A percentile compares a stretch with the other conserved stretches of the same genome.
Evolutionary conservation across 1,284 basidiomycete genomes (phyloP).

Genomic region (Hymenochaete sp.): DNA sequence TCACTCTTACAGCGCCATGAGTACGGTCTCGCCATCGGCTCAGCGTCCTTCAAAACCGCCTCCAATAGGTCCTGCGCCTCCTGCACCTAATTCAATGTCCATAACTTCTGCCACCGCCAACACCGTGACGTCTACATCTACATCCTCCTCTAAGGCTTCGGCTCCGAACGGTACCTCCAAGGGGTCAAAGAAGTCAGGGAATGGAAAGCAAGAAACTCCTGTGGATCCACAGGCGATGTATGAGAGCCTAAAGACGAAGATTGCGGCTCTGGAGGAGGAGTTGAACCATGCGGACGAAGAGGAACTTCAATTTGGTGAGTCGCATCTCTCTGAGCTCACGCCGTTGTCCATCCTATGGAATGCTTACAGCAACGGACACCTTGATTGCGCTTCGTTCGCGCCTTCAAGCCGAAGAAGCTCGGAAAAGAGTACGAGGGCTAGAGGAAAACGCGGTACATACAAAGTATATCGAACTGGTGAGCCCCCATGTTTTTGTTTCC

Average conservation of each 20-base stretch:
- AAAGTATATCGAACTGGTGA: constrained; percentile 77
- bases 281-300: constrained; percentile 77
- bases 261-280: constrained; percentile 77
- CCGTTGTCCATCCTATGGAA: too few relatives aligned
- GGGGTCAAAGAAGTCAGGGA: constrained; percentile 42
- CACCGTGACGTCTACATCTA: constrained; percentile 8
- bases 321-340: neutral
- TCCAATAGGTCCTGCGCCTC: constrained; percentile 11
- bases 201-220: constrained; percentile 41
- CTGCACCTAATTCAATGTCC: constrained; percentile 2
- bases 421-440: constrained; percentile 70
- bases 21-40: constrained; percentile 2
- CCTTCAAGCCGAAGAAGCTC: constrained; percentile 69
- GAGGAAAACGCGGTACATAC: constrained; percentile 69
- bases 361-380: neutral
- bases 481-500: constrained; percentile 17
- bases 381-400: constrained; percentile 10
- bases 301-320: constrained; percentile 57
- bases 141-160: too few relatives aligned
- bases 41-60: constrained; percentile 15
- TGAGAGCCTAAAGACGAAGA: constrained; percentile 74
- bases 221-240: constrained; percentile 78
- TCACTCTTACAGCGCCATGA: too few relatives aligned
- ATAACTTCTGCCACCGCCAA: neutral
- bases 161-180: constrained; percentile 27